Evolutionary conservation across 2,329 filamentous ascomycete genomes (phyloP), one percentile per base, ranked within the genome.

Genomic region (Mycosphaerella arachidis): DNA sequence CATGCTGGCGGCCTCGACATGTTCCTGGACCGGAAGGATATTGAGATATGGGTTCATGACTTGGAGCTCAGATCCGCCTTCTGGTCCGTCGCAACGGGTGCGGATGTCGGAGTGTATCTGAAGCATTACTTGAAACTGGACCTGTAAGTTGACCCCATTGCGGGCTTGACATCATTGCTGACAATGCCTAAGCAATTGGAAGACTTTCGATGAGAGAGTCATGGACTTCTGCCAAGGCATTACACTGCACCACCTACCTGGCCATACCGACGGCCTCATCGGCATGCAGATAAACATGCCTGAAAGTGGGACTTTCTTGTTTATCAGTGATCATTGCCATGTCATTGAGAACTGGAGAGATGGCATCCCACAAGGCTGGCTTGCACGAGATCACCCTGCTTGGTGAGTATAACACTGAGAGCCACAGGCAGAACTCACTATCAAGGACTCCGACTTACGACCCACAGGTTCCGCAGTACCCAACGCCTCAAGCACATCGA

Each of bases 301-400:
- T 2, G 67, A 73, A 10, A 70, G 61, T 48, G 72, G 71, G 16
- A 73, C 72, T 1, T 71, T 69, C 60, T 58, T 74, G 31, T 73
- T 73, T 64, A 71, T 72, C 31, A 68, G 63, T 29, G 72, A 73
- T 55, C 71, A 73, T 53, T 74, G 70, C 62, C 72, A 74, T 58
- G 72, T 74, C 6, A 74, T 73, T 45, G 71, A 74, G 60, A 74
- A 74, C 53, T 73, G 71, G 69, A 66, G 70, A 40, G 71, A 74
- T 53, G 71, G 71, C 37, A 71, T 72, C 31, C 71, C 72, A 8
- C 72, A 73, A 62, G 71, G 70, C 8, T 74, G 73, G 72, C 68
- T 74, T 2, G 72, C 72, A 30, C 60, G 72, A 45, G 71, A 74
- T 59, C 72, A 73, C 61, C 68, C 70, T 13, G 70, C 71, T 13